Evolutionary conservation across 2,329 filamentous ascomycete genomes (phyloP).

Genomic region (Onygenales sp.): DNA sequence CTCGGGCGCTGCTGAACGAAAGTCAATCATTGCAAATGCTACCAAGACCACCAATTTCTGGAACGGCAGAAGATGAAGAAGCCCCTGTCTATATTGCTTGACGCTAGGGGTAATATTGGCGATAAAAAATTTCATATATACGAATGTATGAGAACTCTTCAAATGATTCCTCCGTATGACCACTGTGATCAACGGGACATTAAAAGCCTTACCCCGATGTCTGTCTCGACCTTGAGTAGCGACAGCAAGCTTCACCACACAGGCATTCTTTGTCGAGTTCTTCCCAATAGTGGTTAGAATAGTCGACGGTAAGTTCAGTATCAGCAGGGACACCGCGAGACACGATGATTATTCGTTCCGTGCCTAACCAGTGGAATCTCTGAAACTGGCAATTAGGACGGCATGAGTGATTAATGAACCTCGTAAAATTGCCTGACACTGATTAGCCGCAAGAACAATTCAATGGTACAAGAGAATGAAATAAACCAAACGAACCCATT

Average conservation of each 20-base stretch:
- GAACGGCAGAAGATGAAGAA: background rate
- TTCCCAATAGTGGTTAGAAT: constrained; percentile 49
- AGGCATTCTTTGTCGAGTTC: constrained; percentile 47
- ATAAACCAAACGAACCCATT: constrained; percentile 18
- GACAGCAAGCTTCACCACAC: constrained; percentile 44
- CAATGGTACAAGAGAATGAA: background rate
- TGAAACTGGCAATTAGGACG: constrained; percentile 49
- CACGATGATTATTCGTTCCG: constrained; percentile 46
- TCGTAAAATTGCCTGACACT: constrained; percentile 42
- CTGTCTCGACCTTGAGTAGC: constrained; percentile 9
- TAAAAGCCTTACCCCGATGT: background rate
- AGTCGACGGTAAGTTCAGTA: constrained; percentile 49
- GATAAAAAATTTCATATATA: too few relatives aligned
- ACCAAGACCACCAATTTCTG: background rate
- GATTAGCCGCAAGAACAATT: background rate
- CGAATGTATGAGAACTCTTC: too few relatives aligned
- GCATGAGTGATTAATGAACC: constrained; percentile 52
- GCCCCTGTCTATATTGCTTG: background rate
- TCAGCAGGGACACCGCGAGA: constrained; percentile 46
- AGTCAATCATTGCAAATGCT: background rate
- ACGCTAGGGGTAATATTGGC: background rate
- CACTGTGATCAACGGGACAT: too few relatives aligned
- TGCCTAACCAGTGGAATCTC: constrained; percentile 47
- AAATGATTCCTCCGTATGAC: too few relatives aligned
- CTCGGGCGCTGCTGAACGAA: background rate